A percentile compares a stretch with the other conserved stretches of the same genome.
Evolutionary conservation across 2,329 filamentous ascomycete genomes (phyloP).

Genomic region (Ceratocystis alfenasii): DNA sequence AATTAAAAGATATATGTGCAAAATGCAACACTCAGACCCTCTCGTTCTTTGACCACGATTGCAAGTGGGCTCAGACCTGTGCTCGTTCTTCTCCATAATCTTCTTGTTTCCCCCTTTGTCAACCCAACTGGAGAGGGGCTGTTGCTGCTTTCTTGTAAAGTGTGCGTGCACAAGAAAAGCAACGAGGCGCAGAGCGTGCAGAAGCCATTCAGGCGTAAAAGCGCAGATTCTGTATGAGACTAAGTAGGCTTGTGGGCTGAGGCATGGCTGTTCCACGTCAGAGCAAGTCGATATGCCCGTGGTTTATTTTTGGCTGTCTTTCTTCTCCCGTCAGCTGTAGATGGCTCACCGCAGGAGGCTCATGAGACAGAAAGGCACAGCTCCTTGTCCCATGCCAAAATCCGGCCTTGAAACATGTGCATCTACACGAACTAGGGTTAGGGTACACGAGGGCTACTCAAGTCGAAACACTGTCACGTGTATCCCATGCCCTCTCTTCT

Average conservation of each 20-base stretch:
- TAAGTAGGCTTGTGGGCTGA: neutral
- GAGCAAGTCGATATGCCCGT: neutral
- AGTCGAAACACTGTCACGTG: neutral
- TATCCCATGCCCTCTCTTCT: neutral
- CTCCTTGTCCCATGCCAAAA: too few relatives aligned
- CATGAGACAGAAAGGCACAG: too few relatives aligned
- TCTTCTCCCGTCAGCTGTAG: neutral
- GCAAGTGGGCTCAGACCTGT: too few relatives aligned
- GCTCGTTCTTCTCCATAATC: too few relatives aligned
- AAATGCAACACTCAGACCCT: neutral
- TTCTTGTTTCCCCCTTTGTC: constrained; percentile 1
- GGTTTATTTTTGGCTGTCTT: neutral
- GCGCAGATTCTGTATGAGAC: neutral
- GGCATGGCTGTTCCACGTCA: too few relatives aligned
- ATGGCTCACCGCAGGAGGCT: too few relatives aligned
- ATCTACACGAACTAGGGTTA: neutral
- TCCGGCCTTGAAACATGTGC: too few relatives aligned
- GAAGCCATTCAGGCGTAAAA: neutral
- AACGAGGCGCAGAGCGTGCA: constrained; percentile 5
- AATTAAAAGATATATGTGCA: neutral
- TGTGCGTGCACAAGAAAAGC: neutral
- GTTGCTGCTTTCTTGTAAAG: neutral
- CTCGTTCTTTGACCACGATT: neutral
- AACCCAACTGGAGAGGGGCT: neutral
- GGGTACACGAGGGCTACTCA: neutral